Percentiles rank a stretch among this genome's conserved stretches.
Evolutionary conservation across 2,329 filamentous ascomycete species (phyloP).

Genomic region (Coniochaeta sp.): DNA sequence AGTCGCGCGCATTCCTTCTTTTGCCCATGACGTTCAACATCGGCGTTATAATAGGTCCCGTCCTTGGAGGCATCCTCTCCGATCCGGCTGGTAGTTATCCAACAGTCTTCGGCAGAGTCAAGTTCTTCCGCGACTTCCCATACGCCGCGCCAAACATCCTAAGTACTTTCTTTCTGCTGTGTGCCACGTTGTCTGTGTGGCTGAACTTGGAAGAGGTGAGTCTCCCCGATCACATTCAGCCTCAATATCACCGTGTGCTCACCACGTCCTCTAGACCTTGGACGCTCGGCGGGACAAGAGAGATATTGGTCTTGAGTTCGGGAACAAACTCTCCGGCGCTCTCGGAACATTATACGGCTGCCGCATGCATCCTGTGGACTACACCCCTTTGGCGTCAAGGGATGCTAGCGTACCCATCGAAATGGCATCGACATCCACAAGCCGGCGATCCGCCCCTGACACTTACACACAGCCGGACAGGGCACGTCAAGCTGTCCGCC

Average conservation of each 20-base stretch:
- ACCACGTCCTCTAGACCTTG: slow-evolving; percentile 30
- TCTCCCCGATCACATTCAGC: background rate
- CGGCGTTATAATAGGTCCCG: slow-evolving; percentile 51
- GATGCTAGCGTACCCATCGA: slow-evolving; percentile 23
- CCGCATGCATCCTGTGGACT: slow-evolving; percentile 16
- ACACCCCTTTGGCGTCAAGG: slow-evolving; percentile 25
- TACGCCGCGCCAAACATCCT: slow-evolving; percentile 50
- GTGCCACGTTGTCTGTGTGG: slow-evolving; percentile 37
- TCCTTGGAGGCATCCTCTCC: slow-evolving; percentile 39
- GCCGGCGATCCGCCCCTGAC: slow-evolving; percentile 7
- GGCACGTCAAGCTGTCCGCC: slow-evolving; percentile 8
- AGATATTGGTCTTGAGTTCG: slow-evolving; percentile 35
- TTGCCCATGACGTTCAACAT: slow-evolving; percentile 66
- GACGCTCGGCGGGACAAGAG: slow-evolving; percentile 33
- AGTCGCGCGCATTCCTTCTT: slow-evolving; percentile 35
- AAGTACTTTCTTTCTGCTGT: slow-evolving; percentile 39
- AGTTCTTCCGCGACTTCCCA: slow-evolving; percentile 41
- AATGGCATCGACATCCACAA: slow-evolving; percentile 16
- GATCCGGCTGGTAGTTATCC: slow-evolving; percentile 37
- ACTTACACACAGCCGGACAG: slow-evolving; percentile 3
- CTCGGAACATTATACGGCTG: slow-evolving; percentile 17
- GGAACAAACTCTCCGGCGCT: slow-evolving; percentile 24
- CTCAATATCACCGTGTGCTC: background rate
- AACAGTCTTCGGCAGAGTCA: slow-evolving; percentile 35
- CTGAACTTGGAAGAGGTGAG: slow-evolving; percentile 43